These are phyloP conservation scores for Mycena citricolor DNA, from an alignment of 1,284 basidiomycete species.

Conservation along the genomic window DNA sequence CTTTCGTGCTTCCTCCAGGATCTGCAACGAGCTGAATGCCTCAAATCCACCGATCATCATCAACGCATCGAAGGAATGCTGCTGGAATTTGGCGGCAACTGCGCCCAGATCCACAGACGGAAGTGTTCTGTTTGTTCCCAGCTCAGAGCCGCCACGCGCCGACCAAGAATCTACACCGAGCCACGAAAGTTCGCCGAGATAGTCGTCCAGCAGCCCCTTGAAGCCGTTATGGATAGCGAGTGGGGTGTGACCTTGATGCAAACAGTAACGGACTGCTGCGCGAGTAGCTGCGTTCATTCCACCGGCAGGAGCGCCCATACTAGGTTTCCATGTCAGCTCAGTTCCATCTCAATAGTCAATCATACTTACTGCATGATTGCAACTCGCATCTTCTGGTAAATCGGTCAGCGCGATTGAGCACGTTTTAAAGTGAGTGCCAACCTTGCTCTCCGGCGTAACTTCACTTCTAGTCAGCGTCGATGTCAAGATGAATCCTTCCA, in stretches of 20 bases:
- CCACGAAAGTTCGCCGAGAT: conserved; percentile 88
- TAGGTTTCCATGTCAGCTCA: conserved; percentile 37
- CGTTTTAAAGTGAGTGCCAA: no score
- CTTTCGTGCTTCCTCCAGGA: conserved; percentile 79
- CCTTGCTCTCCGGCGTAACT: no score
- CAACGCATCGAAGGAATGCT: conserved; percentile 80
- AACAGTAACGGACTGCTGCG: conserved; percentile 90
- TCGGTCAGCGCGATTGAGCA: conserved; percentile 7
- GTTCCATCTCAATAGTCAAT: conserved; percentile 1
- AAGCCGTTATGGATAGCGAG: conserved; percentile 95
- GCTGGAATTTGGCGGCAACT: conserved; percentile 88
- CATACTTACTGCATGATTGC: conserved; percentile 88
- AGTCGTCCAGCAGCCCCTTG: conserved; percentile 89
- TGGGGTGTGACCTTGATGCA: conserved; percentile 89
- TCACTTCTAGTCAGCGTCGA: conserved; percentile 63
- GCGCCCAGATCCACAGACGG: conserved; percentile 86
- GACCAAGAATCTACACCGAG: conserved; percentile 97
- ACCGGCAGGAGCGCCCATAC: conserved; percentile 94
- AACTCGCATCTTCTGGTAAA: conserved; percentile 71
- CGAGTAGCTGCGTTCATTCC: conserved; percentile 99
- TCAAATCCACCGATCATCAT: conserved; percentile 97
- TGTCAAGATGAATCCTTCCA: conserved; percentile 81
- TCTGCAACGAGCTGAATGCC: conserved; percentile 79
- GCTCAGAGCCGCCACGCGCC: conserved; percentile 95
- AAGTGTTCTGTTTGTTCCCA: conserved; percentile 91